phyloP scores from a whole-genome alignment of 305 asterid species.

The Rubia occidens region DNA sequence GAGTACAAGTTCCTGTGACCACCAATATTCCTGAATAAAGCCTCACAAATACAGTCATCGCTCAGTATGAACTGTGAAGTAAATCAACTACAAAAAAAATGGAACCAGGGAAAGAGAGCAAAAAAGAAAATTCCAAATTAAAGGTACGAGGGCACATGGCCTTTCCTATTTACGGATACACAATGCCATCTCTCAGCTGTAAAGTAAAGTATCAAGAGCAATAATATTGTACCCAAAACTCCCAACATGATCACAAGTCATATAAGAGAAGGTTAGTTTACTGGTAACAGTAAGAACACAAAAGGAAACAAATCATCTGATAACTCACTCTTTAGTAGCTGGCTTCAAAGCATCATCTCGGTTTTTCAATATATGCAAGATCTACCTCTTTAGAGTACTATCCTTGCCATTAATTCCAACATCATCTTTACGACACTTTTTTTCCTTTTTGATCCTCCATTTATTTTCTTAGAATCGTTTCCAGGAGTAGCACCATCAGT shows the following conservation, averaged over 20 bases:
- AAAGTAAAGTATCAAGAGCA: background rate
- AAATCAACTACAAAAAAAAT: no score
- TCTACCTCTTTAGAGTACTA: slow-evolving; percentile 7
- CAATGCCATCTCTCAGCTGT: no score
- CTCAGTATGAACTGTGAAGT: slow-evolving; percentile 1
- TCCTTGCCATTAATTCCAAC: slow-evolving; percentile 18
- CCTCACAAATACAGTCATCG: slow-evolving; percentile 22
- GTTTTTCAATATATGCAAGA: slow-evolving; percentile 23
- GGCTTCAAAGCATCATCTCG: slow-evolving; percentile 30
- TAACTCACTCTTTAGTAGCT: slow-evolving; percentile 47
- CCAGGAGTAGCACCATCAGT: slow-evolving; percentile 20
- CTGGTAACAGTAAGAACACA: no score
- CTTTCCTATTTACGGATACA: no score
- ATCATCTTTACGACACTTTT: slow-evolving; percentile 26
- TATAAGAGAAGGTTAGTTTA: no score
- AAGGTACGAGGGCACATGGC: no score
- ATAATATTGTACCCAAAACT: background rate
- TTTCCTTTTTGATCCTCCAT: slow-evolving; percentile 43
- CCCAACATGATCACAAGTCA: background rate
- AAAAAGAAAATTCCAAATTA: no score
- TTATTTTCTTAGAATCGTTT: slow-evolving; percentile 40
- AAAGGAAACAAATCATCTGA: background rate
- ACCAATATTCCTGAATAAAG: slow-evolving; percentile 38
- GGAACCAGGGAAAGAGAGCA: no score
- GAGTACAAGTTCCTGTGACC: slow-evolving; percentile 33